These are phyloP conservation scores for Verticillium zaregamsianum DNA, from an alignment of 2,329 filamentous ascomycete genomes.

Conservation along the genomic window DNA sequence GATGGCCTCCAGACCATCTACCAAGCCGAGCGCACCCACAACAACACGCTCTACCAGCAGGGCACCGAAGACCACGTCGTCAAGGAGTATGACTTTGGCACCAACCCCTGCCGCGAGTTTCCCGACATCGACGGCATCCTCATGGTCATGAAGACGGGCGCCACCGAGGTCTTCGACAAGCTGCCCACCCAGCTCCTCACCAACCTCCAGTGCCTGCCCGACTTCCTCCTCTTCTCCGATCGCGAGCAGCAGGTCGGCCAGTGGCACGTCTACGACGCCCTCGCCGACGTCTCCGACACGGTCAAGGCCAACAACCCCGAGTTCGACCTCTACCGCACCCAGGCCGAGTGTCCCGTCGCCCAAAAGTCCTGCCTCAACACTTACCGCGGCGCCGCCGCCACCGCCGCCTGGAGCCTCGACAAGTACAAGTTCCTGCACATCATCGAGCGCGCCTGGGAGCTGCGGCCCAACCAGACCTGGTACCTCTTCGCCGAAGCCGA, in stretches of 20 bases:
- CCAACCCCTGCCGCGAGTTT: constrained; percentile 33
- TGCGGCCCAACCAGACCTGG: constrained; percentile 51
- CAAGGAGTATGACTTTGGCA: constrained; percentile 29
- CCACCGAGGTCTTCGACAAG: constrained; percentile 49
- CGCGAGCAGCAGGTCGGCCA: constrained; percentile 46
- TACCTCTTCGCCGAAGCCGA: constrained; percentile 58
- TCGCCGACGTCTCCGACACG: constrained; percentile 32
- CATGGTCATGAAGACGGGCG: constrained; percentile 56
- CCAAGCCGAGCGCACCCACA: constrained; percentile 20
- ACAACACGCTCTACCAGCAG: constrained; percentile 33
- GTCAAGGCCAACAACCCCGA: constrained; percentile 34
- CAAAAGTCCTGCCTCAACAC: constrained; percentile 37
- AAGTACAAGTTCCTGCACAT: constrained; percentile 61
- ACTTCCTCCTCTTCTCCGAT: constrained; percentile 56
- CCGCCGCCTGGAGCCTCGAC: constrained; percentile 48
- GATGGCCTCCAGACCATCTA: constrained; percentile 1
- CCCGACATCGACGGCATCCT: constrained; percentile 39
- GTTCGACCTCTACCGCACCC: constrained; percentile 41
- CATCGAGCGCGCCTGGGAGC: constrained; percentile 49
- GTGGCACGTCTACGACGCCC: constrained; percentile 36
- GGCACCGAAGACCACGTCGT: constrained; percentile 28
- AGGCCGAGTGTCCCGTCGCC: constrained; percentile 40
- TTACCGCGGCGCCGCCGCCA: constrained; percentile 14
- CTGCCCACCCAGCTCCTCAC: constrained; percentile 54
- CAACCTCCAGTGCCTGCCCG: constrained; percentile 46